A percentile compares a stretch with the other conserved stretches of the same genome.
Conservation (phyloP, 2,329 filamentous ascomycete species). For the Phialocephala subalpina region DNA sequence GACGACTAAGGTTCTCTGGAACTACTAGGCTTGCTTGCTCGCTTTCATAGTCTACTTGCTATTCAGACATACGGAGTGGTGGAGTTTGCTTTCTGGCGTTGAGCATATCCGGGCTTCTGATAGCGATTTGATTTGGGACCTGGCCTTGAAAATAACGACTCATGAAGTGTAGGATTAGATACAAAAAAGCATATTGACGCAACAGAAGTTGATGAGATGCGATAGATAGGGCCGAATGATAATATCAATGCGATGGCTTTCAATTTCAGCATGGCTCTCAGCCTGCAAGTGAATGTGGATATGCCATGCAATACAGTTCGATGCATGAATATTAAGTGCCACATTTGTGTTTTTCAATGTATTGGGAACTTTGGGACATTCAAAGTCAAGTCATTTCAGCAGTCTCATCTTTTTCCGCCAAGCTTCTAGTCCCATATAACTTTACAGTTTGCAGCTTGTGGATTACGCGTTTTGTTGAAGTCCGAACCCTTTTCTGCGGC, state of each 20-base stretch:
- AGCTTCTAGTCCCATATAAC: too few species aligned
- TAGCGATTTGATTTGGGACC: neutral
- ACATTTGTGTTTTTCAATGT: too few species aligned
- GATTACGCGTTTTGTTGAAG: too few species aligned
- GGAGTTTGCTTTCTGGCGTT: neutral
- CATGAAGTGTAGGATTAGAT: neutral
- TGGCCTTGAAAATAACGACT: neutral
- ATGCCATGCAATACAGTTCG: too few species aligned
- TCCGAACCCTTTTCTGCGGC: too few species aligned
- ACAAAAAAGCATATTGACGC: neutral
- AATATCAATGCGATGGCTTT: neutral
- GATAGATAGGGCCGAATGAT: neutral
- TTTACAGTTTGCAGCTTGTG: too few species aligned
- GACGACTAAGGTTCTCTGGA: slow-evolving; percentile 74
- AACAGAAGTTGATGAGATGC: neutral
- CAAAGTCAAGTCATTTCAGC: too few species aligned
- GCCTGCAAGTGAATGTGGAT: too few species aligned
- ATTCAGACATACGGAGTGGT: neutral
- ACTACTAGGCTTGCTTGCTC: neutral
- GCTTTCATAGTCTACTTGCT: neutral
- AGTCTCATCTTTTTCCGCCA: too few species aligned
- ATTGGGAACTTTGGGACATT: too few species aligned
- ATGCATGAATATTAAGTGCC: too few species aligned
- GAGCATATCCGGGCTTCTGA: neutral
- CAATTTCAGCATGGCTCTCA: too few species aligned